These are phyloP conservation scores for Monosporascus sp. DNA, from an alignment of 2,329 filamentous ascomycete species.

Conservation along the genomic window DNA sequence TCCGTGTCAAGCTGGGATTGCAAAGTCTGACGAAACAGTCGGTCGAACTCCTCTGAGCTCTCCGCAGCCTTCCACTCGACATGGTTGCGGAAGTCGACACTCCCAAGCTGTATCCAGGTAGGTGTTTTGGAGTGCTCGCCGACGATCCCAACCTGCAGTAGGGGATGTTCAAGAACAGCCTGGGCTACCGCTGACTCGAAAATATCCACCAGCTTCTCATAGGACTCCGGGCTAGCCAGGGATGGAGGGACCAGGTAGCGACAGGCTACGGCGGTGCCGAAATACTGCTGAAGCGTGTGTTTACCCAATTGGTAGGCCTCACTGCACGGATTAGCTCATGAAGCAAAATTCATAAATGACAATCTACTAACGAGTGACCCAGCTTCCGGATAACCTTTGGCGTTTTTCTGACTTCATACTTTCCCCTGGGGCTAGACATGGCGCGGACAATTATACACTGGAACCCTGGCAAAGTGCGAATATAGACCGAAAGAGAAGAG, in stretches of 20 bases:
- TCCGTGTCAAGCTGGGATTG: conserved; percentile 4
- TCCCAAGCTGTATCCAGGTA: conserved; percentile 9
- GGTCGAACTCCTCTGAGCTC: conserved; percentile 5
- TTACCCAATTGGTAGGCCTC: conserved; percentile 10
- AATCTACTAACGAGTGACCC: not conserved
- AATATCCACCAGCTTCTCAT: not conserved
- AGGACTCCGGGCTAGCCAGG: not conserved
- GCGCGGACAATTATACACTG: not conserved
- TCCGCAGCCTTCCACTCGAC: conserved; percentile 8
- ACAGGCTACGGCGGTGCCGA: conserved; percentile 11
- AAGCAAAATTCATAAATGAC: not conserved
- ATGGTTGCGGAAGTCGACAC: conserved; percentile 10
- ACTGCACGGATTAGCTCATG: not conserved
- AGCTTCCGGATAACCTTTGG: not conserved
- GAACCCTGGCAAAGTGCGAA: too few species aligned
- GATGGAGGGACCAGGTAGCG: conserved; percentile 7
- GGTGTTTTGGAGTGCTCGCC: conserved; percentile 11
- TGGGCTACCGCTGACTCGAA: conserved; percentile 10
- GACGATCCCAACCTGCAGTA: conserved; percentile 10
- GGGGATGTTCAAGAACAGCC: conserved; percentile 9
- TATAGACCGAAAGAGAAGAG: too few species aligned
- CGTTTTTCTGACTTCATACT: not conserved
- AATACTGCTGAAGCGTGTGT: conserved; percentile 6
- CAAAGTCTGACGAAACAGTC: conserved; percentile 1
- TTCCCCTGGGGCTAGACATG: not conserved